These are phyloP conservation scores for Knoxdaviesia capensis DNA, from an alignment of 2,329 filamentous ascomycete genomes.

Conservation along the genomic window DNA sequence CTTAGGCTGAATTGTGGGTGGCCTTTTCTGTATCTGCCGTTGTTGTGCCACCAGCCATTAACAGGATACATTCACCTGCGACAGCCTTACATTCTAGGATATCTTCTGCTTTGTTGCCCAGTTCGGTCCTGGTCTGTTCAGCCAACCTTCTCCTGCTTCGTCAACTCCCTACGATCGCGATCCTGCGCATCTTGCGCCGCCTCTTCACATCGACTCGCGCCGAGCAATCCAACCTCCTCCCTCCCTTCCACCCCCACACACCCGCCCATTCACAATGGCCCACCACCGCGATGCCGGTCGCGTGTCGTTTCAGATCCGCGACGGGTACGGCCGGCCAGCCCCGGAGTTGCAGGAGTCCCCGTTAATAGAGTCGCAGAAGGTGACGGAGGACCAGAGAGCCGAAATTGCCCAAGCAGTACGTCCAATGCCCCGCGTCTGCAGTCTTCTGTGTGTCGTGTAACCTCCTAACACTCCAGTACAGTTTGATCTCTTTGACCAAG, in stretches of 20 bases:
- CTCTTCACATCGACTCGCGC: neutral
- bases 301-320: constrained; percentile 4
- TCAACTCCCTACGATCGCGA: neutral
- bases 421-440: neutral
- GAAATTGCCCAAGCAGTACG: constrained; percentile 7
- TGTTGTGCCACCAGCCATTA: too few relatives aligned
- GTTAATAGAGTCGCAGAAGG: constrained; percentile 5
- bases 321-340: constrained; percentile 3
- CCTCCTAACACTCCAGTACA: neutral
- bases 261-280: constrained; percentile 3
- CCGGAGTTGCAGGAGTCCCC: constrained; percentile 2
- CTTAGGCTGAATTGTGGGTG: too few relatives aligned
- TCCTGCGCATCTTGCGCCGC: neutral
- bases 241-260: constrained; percentile 4
- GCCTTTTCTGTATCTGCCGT: too few relatives aligned
- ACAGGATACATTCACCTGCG: too few relatives aligned
- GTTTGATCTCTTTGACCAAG: constrained; percentile 7
- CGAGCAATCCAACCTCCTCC: constrained; percentile 4
- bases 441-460: too few relatives aligned
- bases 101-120: too few relatives aligned
- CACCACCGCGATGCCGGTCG: constrained; percentile 4
- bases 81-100: too few relatives aligned
- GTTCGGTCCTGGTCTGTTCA: too few relatives aligned
- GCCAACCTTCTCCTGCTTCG: neutral
- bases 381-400: constrained; percentile 6